These are phyloP conservation scores for Rheum nobile DNA, from an alignment of 148 eudicot species.

Conservation along the genomic window DNA sequence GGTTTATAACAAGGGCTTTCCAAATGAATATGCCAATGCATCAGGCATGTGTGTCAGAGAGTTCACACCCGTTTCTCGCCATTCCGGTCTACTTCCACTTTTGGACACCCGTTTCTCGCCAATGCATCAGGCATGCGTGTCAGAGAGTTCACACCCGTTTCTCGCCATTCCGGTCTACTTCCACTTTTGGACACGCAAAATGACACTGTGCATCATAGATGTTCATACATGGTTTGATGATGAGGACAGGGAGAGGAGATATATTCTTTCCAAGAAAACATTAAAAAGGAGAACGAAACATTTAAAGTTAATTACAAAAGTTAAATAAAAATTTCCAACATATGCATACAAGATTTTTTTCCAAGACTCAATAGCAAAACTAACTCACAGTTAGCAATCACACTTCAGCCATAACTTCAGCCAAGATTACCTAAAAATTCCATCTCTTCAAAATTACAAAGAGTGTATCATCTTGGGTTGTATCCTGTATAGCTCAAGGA, in stretches of 20 bases:
- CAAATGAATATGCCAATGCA: background rate
- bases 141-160: background rate
- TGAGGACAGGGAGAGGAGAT: background rate
- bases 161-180: background rate
- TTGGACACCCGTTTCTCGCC: background rate
- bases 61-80: background rate
- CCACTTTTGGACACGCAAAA: background rate
- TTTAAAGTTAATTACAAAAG: background rate
- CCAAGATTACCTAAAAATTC: background rate
- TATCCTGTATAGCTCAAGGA: background rate
- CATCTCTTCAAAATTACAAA: background rate
- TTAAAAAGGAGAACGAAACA: background rate
- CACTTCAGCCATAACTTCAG: too few species aligned
- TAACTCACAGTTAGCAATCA: background rate
- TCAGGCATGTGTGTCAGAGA: background rate
- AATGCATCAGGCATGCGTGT: background rate
- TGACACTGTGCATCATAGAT: background rate
- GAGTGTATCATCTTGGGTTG: background rate
- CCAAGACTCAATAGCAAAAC: background rate
- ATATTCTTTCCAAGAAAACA: too few species aligned
- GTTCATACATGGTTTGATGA: background rate
- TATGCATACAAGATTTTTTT: background rate
- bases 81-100: background rate
- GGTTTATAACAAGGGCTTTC: background rate
- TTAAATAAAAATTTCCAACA: background rate